phyloP scores from a whole-genome alignment of 768 basidiomycete species.

The Russula sp. region DNA sequence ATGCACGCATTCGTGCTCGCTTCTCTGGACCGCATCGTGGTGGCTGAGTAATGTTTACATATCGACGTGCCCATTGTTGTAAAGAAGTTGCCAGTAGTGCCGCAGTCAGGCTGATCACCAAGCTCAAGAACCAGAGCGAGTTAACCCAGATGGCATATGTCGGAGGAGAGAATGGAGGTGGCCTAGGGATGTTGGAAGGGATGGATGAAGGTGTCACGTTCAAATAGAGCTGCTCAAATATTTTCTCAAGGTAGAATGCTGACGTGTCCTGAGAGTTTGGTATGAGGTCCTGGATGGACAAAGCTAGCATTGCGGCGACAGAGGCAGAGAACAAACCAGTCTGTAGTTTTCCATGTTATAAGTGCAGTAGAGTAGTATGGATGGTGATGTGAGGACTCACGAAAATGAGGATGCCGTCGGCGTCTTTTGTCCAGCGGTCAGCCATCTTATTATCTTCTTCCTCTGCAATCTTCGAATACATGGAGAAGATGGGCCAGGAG shows the following conservation, averaged over 20 bases:
- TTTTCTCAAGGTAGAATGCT: neutral
- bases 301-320: neutral
- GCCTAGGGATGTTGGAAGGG: neutral
- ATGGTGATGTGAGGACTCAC: neutral
- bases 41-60: neutral
- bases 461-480: no score
- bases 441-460: no score
- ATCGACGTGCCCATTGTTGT: neutral
- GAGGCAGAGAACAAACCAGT: neutral
- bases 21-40: neutral
- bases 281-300: neutral
- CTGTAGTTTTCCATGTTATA: neutral
- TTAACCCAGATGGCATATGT: neutral
- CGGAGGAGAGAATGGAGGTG: neutral
- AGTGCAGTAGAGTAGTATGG: neutral
- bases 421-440: no score
- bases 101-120: no score
- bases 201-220: neutral
- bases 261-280: neutral
- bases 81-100: no score
- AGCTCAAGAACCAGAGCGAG: slow-evolving; percentile 1
- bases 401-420: no score
- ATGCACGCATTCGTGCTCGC: neutral
- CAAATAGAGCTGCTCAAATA: neutral
- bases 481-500: no score